phyloP scores from a whole-genome alignment of 2,329 filamentous ascomycete genomes.

The Ceratocystis harringtonii region DNA sequence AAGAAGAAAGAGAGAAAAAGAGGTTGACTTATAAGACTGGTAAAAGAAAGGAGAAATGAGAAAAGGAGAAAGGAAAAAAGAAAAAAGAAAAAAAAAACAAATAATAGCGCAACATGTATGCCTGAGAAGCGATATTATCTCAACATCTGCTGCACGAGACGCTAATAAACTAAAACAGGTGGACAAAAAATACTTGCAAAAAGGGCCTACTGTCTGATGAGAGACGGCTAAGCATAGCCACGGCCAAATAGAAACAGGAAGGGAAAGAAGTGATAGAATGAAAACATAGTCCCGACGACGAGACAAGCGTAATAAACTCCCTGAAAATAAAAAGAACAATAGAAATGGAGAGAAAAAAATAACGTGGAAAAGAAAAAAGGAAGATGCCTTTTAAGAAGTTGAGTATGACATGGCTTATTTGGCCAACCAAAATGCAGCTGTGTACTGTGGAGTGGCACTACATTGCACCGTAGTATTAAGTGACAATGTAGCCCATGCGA shows the following conservation, averaged over 20 bases:
- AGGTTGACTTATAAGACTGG: conserved; percentile 5
- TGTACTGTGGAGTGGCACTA: background rate
- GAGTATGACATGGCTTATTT: background rate
- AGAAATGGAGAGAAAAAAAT: background rate
- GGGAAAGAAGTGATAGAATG: background rate
- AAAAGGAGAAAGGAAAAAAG: background rate
- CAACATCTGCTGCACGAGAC: background rate
- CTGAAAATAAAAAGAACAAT: background rate
- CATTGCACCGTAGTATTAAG: background rate
- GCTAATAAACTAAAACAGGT: background rate
- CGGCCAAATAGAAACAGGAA: background rate
- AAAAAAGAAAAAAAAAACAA: background rate
- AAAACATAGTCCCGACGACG: background rate
- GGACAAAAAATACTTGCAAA: background rate
- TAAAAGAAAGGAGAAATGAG: background rate
- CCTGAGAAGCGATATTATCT: background rate
- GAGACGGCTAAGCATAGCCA: background rate
- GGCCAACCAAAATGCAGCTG: background rate
- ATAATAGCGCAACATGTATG: background rate
- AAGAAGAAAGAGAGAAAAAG: conserved; percentile 4
- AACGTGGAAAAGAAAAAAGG: background rate
- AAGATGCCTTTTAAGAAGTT: background rate
- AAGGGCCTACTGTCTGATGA: background rate
- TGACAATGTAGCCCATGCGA: background rate
- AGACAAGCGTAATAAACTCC: background rate